Percentiles rank a stretch among this genome's conserved stretches.
These are phyloP conservation scores for Jacaranda mimosifolia DNA, from an alignment of 257 asterid genomes.

Conservation along the genomic window DNA sequence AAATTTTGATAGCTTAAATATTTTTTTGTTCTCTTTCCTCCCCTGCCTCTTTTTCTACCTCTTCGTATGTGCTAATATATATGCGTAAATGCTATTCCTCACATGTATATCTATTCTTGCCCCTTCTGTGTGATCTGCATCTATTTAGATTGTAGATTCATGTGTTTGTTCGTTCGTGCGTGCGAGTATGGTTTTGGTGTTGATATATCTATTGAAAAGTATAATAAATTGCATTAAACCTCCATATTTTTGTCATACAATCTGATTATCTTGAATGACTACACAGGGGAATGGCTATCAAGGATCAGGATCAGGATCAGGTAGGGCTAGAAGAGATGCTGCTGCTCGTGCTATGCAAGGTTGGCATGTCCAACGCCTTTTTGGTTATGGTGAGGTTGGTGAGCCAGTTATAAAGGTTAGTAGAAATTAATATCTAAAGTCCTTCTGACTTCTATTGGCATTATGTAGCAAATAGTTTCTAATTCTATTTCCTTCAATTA, in stretches of 20 bases:
- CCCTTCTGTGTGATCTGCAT: neutral
- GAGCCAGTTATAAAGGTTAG: conserved; percentile 69
- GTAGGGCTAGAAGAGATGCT: conserved; percentile 92
- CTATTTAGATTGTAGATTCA: conserved; percentile 2
- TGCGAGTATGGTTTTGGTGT: neutral
- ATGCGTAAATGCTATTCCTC: neutral
- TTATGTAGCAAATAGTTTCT: conserved; percentile 11
- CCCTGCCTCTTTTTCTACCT: neutral
- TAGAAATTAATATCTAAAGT: conserved; percentile 15
- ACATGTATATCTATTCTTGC: neutral
- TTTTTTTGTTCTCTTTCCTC: neutral
- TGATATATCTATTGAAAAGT: neutral
- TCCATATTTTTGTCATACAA: conserved; percentile 5
- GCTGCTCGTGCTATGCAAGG: conserved; percentile 99
- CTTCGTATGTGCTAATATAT: neutral
- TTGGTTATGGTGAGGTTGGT: conserved; percentile 63
- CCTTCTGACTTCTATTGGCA: conserved; percentile 14
- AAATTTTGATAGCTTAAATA: neutral
- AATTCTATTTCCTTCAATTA: conserved; percentile 19
- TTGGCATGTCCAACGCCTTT: conserved; percentile 86
- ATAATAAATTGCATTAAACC: conserved; percentile 19
- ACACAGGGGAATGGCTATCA: conserved; percentile 75
- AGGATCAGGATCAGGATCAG: conserved; percentile 84
- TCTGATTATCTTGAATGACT: conserved; percentile 33
- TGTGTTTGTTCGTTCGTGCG: neutral